Evolutionary conservation across 352 stramenopile species (phyloP).

Genomic region (Pythium guiyangense): DNA sequence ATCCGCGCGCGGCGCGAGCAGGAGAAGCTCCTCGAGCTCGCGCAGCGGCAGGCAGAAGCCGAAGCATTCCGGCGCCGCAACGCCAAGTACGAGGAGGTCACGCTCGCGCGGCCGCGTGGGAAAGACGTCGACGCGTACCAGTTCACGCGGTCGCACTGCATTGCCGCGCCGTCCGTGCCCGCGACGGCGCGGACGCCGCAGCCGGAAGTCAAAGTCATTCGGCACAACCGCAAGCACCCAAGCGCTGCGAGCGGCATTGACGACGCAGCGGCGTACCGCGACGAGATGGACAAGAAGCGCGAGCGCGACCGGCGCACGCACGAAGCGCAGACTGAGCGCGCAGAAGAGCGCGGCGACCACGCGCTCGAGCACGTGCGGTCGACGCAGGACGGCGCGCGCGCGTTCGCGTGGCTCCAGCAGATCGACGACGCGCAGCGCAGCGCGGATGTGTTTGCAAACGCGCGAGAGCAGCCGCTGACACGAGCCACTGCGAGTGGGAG

Average conservation of each 20-base stretch:
- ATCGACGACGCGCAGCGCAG: constrained; percentile 41
- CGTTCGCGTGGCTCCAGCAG: constrained; percentile 46
- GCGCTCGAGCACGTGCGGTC: constrained; percentile 30
- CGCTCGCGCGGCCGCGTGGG: constrained; percentile 22
- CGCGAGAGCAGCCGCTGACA: constrained; percentile 7
- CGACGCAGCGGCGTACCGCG: constrained; percentile 34
- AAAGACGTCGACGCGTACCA: constrained; percentile 51
- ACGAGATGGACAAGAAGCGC: constrained; percentile 32
- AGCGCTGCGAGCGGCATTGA: constrained; percentile 27
- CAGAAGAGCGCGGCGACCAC: constrained; percentile 25
- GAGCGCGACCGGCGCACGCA: constrained; percentile 26
- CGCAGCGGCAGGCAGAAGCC: constrained; percentile 23
- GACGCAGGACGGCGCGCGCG: constrained; percentile 31
- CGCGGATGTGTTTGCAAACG: constrained; percentile 13
- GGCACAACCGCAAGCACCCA: constrained; percentile 40
- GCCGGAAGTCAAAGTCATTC: constrained; percentile 42
- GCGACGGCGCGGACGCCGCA: constrained; percentile 3
- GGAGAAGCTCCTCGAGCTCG: constrained; percentile 23
- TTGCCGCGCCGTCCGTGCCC: constrained; percentile 7
- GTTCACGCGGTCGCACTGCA: constrained; percentile 49
- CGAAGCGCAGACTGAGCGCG: constrained; percentile 36
- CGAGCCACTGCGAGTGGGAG: constrained; percentile 10
- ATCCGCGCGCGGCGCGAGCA: constrained; percentile 29
- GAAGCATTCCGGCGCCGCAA: constrained; percentile 20
- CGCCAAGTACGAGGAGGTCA: constrained; percentile 35